Percentiles rank a stretch among this genome's conserved stretches.
phyloP scores from a whole-genome alignment of 305 asterid genomes.

The Caryopteris hybrid region DNA sequence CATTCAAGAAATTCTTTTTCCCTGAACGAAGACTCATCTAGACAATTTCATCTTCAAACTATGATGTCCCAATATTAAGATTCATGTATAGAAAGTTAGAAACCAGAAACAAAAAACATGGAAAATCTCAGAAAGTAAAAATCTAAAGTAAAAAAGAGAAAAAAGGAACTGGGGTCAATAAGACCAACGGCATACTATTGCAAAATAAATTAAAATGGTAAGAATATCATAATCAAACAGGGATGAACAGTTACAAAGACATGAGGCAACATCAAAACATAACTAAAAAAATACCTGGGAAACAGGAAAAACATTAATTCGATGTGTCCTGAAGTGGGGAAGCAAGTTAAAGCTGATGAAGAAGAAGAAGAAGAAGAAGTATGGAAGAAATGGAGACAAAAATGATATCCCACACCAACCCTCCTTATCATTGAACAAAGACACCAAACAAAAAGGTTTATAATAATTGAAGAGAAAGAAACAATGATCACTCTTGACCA shows the following conservation, averaged over 20 bases:
- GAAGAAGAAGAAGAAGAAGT: constrained; percentile 31
- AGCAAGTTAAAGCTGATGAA: constrained; percentile 21
- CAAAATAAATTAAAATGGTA: too few relatives aligned
- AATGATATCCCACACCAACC: constrained; percentile 49
- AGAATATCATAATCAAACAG: not conserved
- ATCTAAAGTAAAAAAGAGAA: too few relatives aligned
- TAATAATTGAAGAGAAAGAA: constrained; percentile 35
- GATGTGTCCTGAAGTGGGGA: constrained; percentile 41
- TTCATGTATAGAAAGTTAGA: too few relatives aligned
- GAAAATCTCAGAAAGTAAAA: too few relatives aligned
- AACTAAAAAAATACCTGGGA: constrained; percentile 1
- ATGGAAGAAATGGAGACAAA: constrained; percentile 45
- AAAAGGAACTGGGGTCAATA: too few relatives aligned
- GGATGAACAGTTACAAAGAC: constrained; percentile 20
- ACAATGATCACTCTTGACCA: constrained; percentile 32
- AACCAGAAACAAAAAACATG: too few relatives aligned
- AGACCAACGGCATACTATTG: too few relatives aligned
- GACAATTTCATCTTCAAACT: too few relatives aligned
- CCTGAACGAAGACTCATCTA: too few relatives aligned
- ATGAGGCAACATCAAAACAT: too few relatives aligned
- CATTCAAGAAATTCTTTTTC: too few relatives aligned
- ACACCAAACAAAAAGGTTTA: constrained; percentile 46
- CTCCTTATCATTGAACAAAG: constrained; percentile 79
- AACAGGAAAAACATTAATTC: constrained; percentile 5
- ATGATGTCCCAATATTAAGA: too few relatives aligned